Percentiles rank a stretch among this genome's conserved stretches.
Conservation (phyloP, 139 green algal genomes). For the Tetradesmus obliquus region DNA sequence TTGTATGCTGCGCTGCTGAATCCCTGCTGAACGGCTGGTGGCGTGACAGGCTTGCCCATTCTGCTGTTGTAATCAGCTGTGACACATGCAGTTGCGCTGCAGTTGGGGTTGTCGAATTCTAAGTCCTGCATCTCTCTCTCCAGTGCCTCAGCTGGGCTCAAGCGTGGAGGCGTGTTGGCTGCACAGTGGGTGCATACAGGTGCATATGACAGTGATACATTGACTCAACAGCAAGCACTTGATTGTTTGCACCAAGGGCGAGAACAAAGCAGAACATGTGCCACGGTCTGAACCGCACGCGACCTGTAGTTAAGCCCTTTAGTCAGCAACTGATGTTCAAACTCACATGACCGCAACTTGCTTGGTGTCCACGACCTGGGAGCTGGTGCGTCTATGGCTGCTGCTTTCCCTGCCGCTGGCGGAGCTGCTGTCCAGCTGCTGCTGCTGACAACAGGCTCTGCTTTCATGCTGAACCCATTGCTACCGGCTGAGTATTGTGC, state of each 20-base stretch:
- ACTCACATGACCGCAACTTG: constrained; percentile 16
- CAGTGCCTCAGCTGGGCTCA: constrained; percentile 16
- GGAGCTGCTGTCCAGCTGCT: not conserved
- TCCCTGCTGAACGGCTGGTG: not conserved
- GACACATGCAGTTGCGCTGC: not conserved
- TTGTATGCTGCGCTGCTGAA: not conserved
- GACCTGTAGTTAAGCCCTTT: not conserved
- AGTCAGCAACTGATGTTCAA: not conserved
- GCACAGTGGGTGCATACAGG: not conserved
- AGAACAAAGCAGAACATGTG: not conserved
- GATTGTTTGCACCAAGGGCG: no score
- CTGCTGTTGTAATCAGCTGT: not conserved
- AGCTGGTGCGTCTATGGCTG: constrained; percentile 16
- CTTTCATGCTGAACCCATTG: not conserved
- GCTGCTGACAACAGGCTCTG: not conserved
- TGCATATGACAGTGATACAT: no score
- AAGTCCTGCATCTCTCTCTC: constrained; percentile 32
- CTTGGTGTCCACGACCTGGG: constrained; percentile 40
- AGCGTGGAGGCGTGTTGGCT: not conserved
- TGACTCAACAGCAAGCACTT: no score
- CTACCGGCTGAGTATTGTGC: not conserved
- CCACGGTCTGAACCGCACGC: not conserved
- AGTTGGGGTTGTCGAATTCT: not conserved
- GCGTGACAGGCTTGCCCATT: not conserved
- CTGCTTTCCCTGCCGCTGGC: not conserved